Conservation (phyloP, 306 rosid genomes). For the Psophocarpus tetragonolobus region DNA sequence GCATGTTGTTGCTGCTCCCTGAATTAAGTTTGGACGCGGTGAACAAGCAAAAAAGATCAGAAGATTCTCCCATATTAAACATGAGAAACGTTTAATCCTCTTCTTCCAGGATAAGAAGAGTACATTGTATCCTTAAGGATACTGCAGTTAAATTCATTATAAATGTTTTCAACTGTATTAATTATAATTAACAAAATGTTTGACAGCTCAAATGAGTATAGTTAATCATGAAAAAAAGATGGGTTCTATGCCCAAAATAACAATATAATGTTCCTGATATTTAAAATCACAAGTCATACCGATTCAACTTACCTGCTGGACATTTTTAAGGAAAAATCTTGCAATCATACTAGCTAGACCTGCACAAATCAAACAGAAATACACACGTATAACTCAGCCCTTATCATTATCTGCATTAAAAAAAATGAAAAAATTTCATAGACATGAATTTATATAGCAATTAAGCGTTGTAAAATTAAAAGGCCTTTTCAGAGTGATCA, state of each 20-base stretch:
- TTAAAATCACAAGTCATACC: slow-evolving; percentile 2
- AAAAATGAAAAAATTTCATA: neutral
- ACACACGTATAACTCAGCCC: slow-evolving; percentile 2
- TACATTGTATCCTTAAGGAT: neutral
- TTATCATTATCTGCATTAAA: neutral
- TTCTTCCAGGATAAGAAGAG: neutral
- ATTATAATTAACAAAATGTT: neutral
- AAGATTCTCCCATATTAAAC: slow-evolving; percentile 4
- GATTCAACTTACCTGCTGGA: slow-evolving; percentile 60
- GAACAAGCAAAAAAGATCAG: slow-evolving; percentile 5
- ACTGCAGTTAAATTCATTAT: neutral
- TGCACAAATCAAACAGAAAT: slow-evolving; percentile 45
- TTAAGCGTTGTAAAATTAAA: neutral
- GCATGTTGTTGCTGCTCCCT: slow-evolving; percentile 97
- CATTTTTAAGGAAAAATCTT: slow-evolving; percentile 55
- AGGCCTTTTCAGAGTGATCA: neutral
- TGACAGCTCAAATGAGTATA: neutral
- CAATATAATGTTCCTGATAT: neutral
- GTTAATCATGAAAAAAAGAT: neutral
- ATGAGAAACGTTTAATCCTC: neutral
- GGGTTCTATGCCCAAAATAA: neutral
- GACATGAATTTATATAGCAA: neutral
- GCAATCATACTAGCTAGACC: slow-evolving; percentile 49
- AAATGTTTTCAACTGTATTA: neutral
- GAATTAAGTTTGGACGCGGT: slow-evolving; percentile 12